Evolutionary conservation across 306 rosid species (phyloP).

Genomic region (Lupinus albus): DNA sequence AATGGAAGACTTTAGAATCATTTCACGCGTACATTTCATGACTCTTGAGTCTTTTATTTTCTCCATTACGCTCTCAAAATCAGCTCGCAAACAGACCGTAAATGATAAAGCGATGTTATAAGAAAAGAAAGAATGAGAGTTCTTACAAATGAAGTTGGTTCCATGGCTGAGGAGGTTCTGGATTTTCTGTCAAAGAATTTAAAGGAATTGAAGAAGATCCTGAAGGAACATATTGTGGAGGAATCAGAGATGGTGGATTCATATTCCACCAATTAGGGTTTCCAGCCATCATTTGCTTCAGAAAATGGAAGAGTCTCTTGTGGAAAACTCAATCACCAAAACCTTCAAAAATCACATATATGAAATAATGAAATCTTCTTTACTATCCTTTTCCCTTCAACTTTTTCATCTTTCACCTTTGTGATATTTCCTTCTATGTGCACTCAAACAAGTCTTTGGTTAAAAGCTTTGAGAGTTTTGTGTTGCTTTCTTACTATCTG

Average conservation of each 20-base stretch:
- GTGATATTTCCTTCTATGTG: slow-evolving; percentile 53
- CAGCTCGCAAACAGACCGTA: neutral
- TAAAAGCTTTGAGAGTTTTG: slow-evolving; percentile 56
- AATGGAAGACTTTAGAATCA: no score
- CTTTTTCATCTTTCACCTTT: slow-evolving; percentile 56
- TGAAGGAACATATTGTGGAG: slow-evolving; percentile 61
- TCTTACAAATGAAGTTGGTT: slow-evolving; percentile 68
- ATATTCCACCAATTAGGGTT: slow-evolving; percentile 95
- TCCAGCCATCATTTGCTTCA: slow-evolving; percentile 80
- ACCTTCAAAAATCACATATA: slow-evolving; percentile 36
- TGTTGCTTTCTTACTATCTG: slow-evolving; percentile 51
- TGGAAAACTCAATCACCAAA: slow-evolving; percentile 27
- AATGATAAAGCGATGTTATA: no score
- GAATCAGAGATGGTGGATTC: slow-evolving; percentile 73
- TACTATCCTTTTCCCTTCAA: slow-evolving; percentile 27
- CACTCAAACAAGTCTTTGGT: slow-evolving; percentile 65
- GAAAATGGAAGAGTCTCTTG: slow-evolving; percentile 14
- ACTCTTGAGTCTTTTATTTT: no score
- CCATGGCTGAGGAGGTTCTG: slow-evolving; percentile 60
- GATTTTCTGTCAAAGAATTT: slow-evolving; percentile 51
- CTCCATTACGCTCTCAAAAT: no score
- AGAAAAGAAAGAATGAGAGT: slow-evolving; percentile 16
- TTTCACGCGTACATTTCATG: no score
- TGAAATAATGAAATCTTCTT: slow-evolving; percentile 19
- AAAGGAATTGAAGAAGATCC: slow-evolving; percentile 66